Percentiles rank a stretch among this genome's conserved stretches.
These are phyloP conservation scores for Phoenix roebelenii DNA, from an alignment of 176 grass and related monocot genomes.

Conservation along the genomic window DNA sequence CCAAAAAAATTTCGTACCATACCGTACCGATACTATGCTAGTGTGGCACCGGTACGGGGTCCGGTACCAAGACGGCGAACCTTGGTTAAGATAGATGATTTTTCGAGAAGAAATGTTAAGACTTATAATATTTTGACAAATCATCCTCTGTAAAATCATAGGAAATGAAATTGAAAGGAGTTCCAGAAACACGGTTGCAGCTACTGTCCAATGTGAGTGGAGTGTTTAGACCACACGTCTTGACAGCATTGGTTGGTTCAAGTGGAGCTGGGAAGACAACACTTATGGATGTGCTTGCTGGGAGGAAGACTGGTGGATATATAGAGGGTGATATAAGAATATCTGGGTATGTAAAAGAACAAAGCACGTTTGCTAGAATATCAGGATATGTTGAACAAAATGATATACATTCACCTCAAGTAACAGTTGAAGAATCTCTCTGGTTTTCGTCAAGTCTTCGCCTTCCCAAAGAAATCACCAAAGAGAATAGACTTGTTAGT, in stretches of 20 bases:
- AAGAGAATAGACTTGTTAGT: constrained; percentile 42
- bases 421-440: constrained; percentile 68
- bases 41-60: too few species aligned
- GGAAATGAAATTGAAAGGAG: constrained; percentile 45
- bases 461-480: constrained; percentile 40
- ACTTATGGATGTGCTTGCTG: constrained; percentile 66
- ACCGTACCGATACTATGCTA: too few species aligned
- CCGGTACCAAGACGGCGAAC: too few species aligned
- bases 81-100: too few species aligned
- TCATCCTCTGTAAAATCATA: constrained; percentile 1
- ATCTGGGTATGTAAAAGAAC: constrained; percentile 57
- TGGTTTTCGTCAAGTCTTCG: constrained; percentile 66
- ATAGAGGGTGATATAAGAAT: constrained; percentile 67
- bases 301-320: constrained; percentile 62
- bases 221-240: constrained; percentile 54
- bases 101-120: too few species aligned
- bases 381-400: constrained; percentile 87
- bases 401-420: constrained; percentile 76
- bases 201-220: constrained; percentile 52
- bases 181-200: constrained; percentile 44
- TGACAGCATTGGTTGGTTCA: constrained; percentile 70
- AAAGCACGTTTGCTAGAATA: constrained; percentile 62
- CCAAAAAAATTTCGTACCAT: too few species aligned
- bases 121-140: not conserved
- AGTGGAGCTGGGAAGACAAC: constrained; percentile 82